phyloP scores from a whole-genome alignment of 2,329 filamentous ascomycete species.

The Annulohypoxylon truncatum region DNA sequence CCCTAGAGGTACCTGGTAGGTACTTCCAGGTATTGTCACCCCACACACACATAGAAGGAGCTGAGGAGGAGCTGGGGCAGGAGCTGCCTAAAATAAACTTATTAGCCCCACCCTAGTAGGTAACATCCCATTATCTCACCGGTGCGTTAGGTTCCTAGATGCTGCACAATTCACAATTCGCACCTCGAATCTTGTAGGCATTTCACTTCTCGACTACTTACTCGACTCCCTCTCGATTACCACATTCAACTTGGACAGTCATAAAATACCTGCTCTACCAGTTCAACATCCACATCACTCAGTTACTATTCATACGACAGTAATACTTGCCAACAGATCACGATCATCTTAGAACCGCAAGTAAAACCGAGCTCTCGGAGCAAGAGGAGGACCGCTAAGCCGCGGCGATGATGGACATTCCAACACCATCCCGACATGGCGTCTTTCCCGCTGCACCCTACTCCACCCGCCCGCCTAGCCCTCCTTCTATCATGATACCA shows the following conservation, averaged over 20 bases:
- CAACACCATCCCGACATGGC: conserved; percentile 6
- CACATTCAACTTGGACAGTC: background rate
- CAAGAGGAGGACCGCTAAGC: conserved; percentile 6
- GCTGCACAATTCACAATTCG: background rate
- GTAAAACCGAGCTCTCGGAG: background rate
- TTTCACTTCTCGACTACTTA: background rate
- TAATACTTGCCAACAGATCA: background rate
- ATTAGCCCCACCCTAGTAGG: background rate
- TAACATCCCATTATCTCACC: background rate
- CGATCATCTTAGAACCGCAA: background rate
- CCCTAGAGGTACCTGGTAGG: background rate
- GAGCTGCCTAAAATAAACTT: background rate
- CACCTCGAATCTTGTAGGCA: background rate
- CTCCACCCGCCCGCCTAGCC: conserved; percentile 44
- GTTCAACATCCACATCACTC: background rate
- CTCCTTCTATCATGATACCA: conserved; percentile 44
- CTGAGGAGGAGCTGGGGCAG: background rate
- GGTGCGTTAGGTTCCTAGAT: background rate
- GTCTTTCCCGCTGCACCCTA: conserved; percentile 44
- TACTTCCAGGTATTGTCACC: background rate
- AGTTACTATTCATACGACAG: background rate
- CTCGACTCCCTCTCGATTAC: background rate
- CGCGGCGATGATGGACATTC: background rate
- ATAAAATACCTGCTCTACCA: background rate
- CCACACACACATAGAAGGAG: background rate